Conservation (phyloP, 1,139 yeast genomes). For the Taphrina confusa region DNA sequence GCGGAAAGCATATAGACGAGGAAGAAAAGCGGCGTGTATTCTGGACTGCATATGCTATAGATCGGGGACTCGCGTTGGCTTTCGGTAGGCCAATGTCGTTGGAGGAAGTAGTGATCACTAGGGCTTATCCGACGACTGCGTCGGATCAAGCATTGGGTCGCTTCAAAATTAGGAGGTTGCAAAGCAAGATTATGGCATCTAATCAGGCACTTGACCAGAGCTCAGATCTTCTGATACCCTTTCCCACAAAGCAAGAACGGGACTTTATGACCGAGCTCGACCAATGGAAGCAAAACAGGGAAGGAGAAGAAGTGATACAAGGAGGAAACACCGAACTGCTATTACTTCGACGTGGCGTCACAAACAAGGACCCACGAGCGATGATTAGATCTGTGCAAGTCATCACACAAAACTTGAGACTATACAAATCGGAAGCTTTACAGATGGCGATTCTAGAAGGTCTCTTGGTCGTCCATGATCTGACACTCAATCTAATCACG, state of each 20-base stretch:
- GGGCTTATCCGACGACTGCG: slow-evolving; percentile 8
- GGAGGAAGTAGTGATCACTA: slow-evolving; percentile 6
- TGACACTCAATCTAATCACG: slow-evolving; percentile 18
- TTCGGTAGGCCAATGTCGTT: slow-evolving; percentile 15
- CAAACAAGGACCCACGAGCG: neutral
- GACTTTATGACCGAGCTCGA: neutral
- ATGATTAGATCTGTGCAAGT: neutral
- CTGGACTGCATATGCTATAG: slow-evolving; percentile 24
- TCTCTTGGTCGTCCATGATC: slow-evolving; percentile 14
- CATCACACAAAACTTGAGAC: slow-evolving; percentile 1
- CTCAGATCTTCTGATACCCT: neutral
- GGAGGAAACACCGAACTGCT: slow-evolving; percentile 18
- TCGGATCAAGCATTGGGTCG: slow-evolving; percentile 10
- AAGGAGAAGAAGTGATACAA: slow-evolving; percentile 22
- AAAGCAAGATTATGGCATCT: slow-evolving; percentile 10
- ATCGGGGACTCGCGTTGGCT: slow-evolving; percentile 20
- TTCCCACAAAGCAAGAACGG: slow-evolving; percentile 3
- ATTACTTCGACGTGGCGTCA: slow-evolving; percentile 12
- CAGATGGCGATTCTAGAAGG: slow-evolving; percentile 31
- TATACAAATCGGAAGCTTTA: slow-evolving; percentile 5
- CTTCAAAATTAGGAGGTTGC: slow-evolving; percentile 23
- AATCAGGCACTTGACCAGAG: neutral
- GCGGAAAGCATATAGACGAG: neutral
- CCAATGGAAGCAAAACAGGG: neutral
- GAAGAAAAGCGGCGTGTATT: slow-evolving; percentile 18